Conservation (phyloP, 208 protist genomes). For the Plasmodiophora brassicae region DNA sequence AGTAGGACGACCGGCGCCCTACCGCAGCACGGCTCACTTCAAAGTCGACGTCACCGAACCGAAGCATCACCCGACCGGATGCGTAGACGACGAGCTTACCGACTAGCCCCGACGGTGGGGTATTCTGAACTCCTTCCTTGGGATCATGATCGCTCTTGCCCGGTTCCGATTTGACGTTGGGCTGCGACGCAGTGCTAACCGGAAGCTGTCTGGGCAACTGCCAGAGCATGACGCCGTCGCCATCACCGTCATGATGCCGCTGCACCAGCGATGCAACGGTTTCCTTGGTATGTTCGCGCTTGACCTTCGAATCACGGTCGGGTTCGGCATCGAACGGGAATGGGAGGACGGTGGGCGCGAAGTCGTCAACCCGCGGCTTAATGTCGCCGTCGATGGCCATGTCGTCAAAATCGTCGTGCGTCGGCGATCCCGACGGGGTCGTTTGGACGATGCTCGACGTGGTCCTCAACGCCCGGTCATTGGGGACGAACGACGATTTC, state of each 20-base stretch:
- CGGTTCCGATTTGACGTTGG: neutral
- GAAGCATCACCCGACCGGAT: neutral
- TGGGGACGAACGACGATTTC: conserved; percentile 24
- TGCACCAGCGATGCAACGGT: neutral
- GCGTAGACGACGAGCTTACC: neutral
- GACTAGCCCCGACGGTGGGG: neutral
- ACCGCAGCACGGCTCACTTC: neutral
- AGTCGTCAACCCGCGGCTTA: no score
- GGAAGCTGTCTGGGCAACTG: neutral
- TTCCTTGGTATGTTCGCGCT: neutral
- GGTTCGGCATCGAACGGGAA: neutral
- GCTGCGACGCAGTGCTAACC: neutral
- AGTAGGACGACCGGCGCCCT: neutral
- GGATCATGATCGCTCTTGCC: neutral
- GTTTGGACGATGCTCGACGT: neutral
- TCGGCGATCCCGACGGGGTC: neutral
- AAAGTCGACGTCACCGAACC: neutral
- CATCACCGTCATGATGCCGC: neutral
- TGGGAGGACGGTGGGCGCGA: neutral
- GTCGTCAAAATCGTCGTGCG: neutral
- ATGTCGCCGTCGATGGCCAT: neutral
- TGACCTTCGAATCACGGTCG: neutral
- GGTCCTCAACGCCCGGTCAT: neutral
- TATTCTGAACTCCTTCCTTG: neutral
- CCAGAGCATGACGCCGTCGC: neutral